These are phyloP conservation scores for Mycena floridula DNA, from an alignment of 768 basidiomycete genomes.

Conservation along the genomic window DNA sequence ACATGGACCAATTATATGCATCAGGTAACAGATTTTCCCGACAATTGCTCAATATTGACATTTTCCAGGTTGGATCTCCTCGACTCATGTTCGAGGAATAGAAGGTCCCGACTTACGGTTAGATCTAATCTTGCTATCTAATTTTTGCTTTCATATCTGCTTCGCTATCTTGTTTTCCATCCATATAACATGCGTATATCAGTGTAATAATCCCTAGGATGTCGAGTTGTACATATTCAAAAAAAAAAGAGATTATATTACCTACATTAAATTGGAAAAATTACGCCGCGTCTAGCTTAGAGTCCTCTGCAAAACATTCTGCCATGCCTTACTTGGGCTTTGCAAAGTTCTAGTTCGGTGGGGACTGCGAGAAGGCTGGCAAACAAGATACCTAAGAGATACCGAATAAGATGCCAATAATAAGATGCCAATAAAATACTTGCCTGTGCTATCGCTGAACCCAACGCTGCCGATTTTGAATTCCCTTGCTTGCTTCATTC, in stretches of 20 bases:
- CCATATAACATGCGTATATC: too few species aligned
- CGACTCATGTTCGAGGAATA: conserved; percentile 34
- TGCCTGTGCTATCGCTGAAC: conserved; percentile 74
- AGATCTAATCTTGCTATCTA: background rate
- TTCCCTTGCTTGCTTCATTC: conserved; percentile 70
- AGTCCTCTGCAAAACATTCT: conserved; percentile 65
- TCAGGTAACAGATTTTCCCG: conserved; percentile 31
- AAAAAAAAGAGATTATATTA: too few species aligned
- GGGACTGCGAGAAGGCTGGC: conserved; percentile 67
- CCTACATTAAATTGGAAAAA: too few species aligned
- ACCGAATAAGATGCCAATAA: too few species aligned
- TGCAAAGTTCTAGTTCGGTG: conserved; percentile 73
- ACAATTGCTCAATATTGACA: conserved; percentile 3
- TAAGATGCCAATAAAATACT: conserved; percentile 57
- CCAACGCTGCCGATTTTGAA: conserved; percentile 90
- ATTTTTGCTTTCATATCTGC: too few species aligned
- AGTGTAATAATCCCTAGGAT: too few species aligned
- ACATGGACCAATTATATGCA: conserved; percentile 68
- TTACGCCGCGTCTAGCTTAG: conserved; percentile 29
- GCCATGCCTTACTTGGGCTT: conserved; percentile 61
- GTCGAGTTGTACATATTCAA: too few species aligned
- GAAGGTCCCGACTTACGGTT: background rate
- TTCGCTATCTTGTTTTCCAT: too few species aligned
- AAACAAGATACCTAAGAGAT: too few species aligned
- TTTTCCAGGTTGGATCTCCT: conserved; percentile 33